Percentiles rank a stretch among this genome's conserved stretches.
These are phyloP conservation scores for Ilyonectria robusta DNA, from an alignment of 2,329 filamentous ascomycete species.

Conservation along the genomic window DNA sequence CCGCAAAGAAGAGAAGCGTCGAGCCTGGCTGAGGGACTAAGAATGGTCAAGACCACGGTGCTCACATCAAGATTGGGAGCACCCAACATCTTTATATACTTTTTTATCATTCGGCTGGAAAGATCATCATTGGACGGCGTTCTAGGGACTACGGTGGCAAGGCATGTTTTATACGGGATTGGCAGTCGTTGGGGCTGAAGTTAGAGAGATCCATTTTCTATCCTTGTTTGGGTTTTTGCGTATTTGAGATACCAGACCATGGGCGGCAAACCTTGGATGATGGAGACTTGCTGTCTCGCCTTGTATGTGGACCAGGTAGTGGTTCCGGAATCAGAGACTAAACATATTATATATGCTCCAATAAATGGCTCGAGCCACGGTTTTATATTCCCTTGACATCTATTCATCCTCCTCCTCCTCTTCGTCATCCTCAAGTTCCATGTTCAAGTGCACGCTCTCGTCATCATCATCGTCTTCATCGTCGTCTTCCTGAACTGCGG, in stretches of 20 bases:
- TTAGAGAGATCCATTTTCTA: constrained; percentile 12
- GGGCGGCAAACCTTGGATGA: constrained; percentile 36
- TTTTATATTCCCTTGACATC: constrained; percentile 27
- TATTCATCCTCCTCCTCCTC: constrained; percentile 54
- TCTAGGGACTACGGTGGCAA: constrained; percentile 21
- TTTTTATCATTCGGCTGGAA: constrained; percentile 5
- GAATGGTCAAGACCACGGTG: not conserved
- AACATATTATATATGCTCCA: constrained; percentile 33
- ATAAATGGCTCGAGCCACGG: constrained; percentile 27
- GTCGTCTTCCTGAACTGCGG: constrained; percentile 43
- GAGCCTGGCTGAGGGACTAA: constrained; percentile 91
- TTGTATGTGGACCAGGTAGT: constrained; percentile 40
- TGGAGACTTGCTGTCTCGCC: constrained; percentile 34
- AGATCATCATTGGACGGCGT: constrained; percentile 40
- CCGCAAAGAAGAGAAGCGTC: constrained; percentile 93
- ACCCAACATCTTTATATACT: not conserved
- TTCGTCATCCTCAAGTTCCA: constrained; percentile 69
- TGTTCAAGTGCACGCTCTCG: constrained; percentile 71
- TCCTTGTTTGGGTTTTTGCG: constrained; percentile 5
- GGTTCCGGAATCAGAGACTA: constrained; percentile 32
- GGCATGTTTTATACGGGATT: constrained; percentile 20
- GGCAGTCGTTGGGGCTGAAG: constrained; percentile 5
- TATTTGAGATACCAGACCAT: constrained; percentile 25
- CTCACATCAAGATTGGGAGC: not conserved
- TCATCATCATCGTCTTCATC: constrained; percentile 65